Percentiles rank a stretch among this genome's conserved stretches.
These are phyloP conservation scores for Isoetes engelmannii DNA, from an alignment of 83 land plant genomes.

Conservation along the genomic window DNA sequence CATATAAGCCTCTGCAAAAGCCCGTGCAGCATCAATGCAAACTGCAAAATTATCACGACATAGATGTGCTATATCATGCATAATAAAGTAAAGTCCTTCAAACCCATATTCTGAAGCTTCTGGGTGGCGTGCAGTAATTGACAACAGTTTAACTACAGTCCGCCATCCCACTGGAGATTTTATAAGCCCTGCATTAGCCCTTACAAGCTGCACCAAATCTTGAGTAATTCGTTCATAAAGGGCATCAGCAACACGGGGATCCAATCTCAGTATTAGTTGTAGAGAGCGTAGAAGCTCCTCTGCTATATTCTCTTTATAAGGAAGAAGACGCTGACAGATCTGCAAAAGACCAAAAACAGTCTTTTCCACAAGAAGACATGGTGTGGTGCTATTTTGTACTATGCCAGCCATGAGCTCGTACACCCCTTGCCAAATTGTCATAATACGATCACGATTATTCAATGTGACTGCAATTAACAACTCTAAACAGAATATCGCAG, in stretches of 20 bases:
- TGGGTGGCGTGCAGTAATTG: constrained; percentile 8
- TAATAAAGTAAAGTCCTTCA: constrained; percentile 5
- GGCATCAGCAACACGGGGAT: constrained; percentile 5
- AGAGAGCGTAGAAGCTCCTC: constrained; percentile 5
- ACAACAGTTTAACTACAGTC: neutral
- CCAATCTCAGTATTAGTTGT: constrained; percentile 5
- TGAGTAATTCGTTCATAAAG: constrained; percentile 4
- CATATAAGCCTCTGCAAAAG: constrained; percentile 3
- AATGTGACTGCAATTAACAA: constrained; percentile 6
- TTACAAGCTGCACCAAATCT: constrained; percentile 8
- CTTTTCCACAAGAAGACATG: constrained; percentile 11
- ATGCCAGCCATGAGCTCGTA: constrained; percentile 13
- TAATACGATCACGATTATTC: constrained; percentile 4
- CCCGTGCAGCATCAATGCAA: constrained; percentile 11
- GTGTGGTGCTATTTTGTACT: neutral
- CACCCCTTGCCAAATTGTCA: constrained; percentile 4
- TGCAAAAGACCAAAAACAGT: constrained; percentile 4
- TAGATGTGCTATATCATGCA: constrained; percentile 1
- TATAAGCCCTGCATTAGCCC: constrained; percentile 7
- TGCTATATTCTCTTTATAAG: constrained; percentile 8
- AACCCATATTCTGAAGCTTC: constrained; percentile 8
- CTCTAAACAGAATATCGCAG: constrained; percentile 8
- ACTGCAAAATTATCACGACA: neutral
- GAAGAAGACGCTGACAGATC: constrained; percentile 3
- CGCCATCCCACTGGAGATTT: constrained; percentile 13